Evolutionary conservation across 1,284 basidiomycete species (phyloP), one percentile per base, ranked within the genome.

Genomic region (Athelia sp.): DNA sequence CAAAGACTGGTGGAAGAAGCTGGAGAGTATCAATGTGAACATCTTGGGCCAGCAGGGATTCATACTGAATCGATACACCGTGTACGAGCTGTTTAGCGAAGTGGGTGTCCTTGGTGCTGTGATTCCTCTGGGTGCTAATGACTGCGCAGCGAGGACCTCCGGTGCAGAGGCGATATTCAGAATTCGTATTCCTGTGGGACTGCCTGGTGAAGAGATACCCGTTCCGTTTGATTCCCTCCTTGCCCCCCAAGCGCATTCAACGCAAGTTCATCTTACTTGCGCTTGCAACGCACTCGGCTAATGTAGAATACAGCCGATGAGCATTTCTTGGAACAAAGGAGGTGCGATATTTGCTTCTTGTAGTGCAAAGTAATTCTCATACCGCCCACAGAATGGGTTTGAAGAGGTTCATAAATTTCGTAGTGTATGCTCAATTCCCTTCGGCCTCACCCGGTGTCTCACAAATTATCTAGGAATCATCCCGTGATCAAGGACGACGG

Each of bases 181-280:
- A 98, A 63, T 98, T 97, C 63, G 79, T 81, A 6, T 94, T 88
- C 69, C 72, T 98, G 19, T 87, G 90, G 79, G 91, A 95, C 52
- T 87, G 84, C 54, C 72, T 98, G 32, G 69, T 82, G 50, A 76
- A 81, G 55, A 74, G 82, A 46, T 92, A 98, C 72, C 93, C 94
- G 0, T 97, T 97, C 78, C 82, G 94, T 31, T 71, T 97, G n/a
- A 76, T 96, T 52, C 86, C 91, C n/a, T 71, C 82, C 2, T 70
- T 97, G 31, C 94, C 94, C 9, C 94, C 94, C 0, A 98, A 98
- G 66, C 81, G 91, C 43, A 76, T 97, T 53, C 89, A 90, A 63
- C 84, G 92, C 90, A 63, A 72, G 86, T 78, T 43, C 34, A 19
- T 56, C 23, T 47, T 49, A 46, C 15, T 46, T 29, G 10, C 26